A percentile compares a stretch with the other conserved stretches of the same genome.
Conservation (phyloP, 1,139 yeast species). For the Taphrina deformans region DNA sequence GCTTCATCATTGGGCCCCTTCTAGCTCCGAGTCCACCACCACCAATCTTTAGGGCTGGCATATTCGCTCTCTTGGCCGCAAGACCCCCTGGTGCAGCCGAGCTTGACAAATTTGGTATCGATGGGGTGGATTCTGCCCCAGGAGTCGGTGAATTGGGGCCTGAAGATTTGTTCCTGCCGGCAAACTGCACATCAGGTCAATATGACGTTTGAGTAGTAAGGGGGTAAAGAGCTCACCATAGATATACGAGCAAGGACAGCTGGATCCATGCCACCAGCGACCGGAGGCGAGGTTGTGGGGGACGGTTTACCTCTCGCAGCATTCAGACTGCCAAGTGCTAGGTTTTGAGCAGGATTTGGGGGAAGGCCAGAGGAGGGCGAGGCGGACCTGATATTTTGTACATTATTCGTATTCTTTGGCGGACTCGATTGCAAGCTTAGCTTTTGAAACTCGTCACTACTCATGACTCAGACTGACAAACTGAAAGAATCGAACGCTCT, state of each 20-base stretch:
- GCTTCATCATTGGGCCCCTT: conserved; percentile 26
- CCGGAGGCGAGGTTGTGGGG: not conserved
- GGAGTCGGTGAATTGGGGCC: not conserved
- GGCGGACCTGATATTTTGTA: not conserved
- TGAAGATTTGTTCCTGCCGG: conserved; percentile 14
- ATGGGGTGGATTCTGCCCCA: not conserved
- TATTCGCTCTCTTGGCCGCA: conserved; percentile 23
- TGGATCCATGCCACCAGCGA: conserved; percentile 2
- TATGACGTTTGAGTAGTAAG: too few species aligned
- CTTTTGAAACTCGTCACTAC: conserved; percentile 21
- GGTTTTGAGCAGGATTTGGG: conserved; percentile 16
- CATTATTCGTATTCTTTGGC: not conserved
- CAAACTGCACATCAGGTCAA: conserved; percentile 23
- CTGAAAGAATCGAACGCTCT: not conserved
- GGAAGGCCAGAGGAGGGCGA: not conserved
- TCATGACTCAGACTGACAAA: not conserved
- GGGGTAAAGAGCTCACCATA: conserved; percentile 7
- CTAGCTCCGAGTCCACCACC: conserved; percentile 25
- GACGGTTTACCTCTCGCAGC: conserved; percentile 25
- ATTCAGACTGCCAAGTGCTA: conserved; percentile 29
- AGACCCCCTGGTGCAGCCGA: conserved; percentile 11
- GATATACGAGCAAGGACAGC: conserved; percentile 24
- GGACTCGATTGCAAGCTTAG: not conserved
- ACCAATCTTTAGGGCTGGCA: conserved; percentile 13
- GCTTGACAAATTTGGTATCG: not conserved